Base-by-base conservation (phyloP, 805 yeast species). In the Candida quercuum region DNA sequence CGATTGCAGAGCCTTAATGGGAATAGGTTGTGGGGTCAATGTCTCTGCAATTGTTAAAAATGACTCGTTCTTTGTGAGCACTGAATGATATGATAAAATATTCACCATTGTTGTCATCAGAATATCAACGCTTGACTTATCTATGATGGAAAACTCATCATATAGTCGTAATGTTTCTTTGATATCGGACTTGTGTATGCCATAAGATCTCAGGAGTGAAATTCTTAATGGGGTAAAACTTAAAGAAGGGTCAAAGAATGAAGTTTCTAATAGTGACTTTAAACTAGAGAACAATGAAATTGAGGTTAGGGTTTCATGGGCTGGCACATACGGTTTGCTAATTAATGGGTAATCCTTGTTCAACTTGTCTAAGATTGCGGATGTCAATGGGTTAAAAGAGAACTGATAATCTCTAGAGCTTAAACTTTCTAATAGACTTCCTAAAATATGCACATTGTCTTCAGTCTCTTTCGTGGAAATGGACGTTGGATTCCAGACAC, bases 71-170 rank as follows among this genome's bases (percentile, higher is more conserved):
- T 52, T 37, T 1, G 56, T 50, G 18, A 54, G 53, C 22, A 66
- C 63, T 3, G 72, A 61, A 33, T 66, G 67, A 46, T 61, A 67
- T 31, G 69, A 57, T 18, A 66, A 64, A 7, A 63, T 56, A 35
- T 66, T 61, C 19, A 71, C 61, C 40, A 71, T 46, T 24, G 65
- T 63, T 24, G 60, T 54, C 55, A 66, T 73, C 12, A 71, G 55
- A 10, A 59, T 51, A 15, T 67, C 71, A 12, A 69, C 46, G 12
- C 71, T 68, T 33, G 52, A 58, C 37, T 63, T 60, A 33, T 61
- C 67, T 59, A 62, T 14, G 56, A 48, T 45, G 63, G 64, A 49
- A 65, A 70, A 22, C 34, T 62, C 30, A 68, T 56, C 28, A 63
- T 42, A 43, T 6, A 38, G 36, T 30, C 34, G 26, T 46, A 44